Percentiles rank a stretch among this genome's conserved stretches.
These are phyloP conservation scores for Lipomyces anomalus DNA, from an alignment of 805 yeast genomes.

Conservation along the genomic window DNA sequence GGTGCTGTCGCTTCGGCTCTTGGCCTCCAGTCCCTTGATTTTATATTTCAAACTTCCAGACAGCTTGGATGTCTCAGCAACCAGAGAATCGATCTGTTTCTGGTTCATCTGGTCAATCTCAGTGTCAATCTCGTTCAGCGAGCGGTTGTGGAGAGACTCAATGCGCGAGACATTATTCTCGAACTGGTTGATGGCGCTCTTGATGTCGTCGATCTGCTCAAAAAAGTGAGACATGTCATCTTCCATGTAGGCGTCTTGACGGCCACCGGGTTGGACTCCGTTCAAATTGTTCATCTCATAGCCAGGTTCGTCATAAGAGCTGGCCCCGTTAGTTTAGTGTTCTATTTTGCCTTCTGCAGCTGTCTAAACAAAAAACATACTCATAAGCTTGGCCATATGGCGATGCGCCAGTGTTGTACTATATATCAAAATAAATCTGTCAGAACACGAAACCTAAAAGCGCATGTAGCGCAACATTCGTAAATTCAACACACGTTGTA, in stretches of 20 bases:
- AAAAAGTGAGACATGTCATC: slow-evolving; percentile 42
- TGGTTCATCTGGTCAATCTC: slow-evolving; percentile 58
- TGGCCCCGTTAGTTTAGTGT: too few relatives aligned
- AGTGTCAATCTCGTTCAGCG: slow-evolving; percentile 67
- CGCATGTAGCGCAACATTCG: too few relatives aligned
- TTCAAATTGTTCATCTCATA: slow-evolving; percentile 17
- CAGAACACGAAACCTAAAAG: too few relatives aligned
- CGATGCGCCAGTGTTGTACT: too few relatives aligned
- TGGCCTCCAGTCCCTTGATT: slow-evolving; percentile 68
- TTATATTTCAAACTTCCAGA: slow-evolving; percentile 69
- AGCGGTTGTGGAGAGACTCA: slow-evolving; percentile 61
- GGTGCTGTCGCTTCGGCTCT: slow-evolving; percentile 50
- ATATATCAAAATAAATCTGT: too few relatives aligned
- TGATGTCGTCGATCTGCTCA: slow-evolving; percentile 61
- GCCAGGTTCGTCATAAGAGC: slow-evolving; percentile 4
- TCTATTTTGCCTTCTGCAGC: too few relatives aligned
- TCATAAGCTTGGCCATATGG: too few relatives aligned
- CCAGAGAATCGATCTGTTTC: slow-evolving; percentile 69
- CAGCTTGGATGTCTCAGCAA: slow-evolving; percentile 70
- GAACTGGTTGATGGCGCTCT: slow-evolving; percentile 64
- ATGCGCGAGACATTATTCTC: slow-evolving; percentile 62
- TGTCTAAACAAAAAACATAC: too few relatives aligned
- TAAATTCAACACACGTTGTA: too few relatives aligned
- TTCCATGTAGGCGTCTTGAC: slow-evolving; percentile 1
- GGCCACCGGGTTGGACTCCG: too few relatives aligned